A percentile compares a stretch with the other conserved stretches of the same genome.
These are phyloP conservation scores for Saccharomycopsis synnaedendra DNA, from an alignment of 805 yeast species.

Conservation along the genomic window DNA sequence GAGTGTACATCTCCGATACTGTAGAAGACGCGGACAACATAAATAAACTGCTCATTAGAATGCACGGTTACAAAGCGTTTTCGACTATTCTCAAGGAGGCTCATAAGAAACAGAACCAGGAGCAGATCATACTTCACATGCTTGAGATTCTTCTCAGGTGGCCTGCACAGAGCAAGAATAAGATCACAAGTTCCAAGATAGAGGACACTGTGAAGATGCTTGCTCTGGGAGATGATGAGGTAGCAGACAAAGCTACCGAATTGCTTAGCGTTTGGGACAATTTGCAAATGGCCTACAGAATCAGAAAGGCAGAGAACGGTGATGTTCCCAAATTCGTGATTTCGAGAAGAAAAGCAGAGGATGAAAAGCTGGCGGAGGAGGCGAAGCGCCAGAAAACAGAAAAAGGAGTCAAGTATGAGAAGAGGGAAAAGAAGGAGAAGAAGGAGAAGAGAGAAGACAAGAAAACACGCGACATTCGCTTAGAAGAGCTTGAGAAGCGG, in stretches of 20 bases:
- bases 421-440: conserved; percentile 19
- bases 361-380: conserved; percentile 2
- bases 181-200: conserved; percentile 62
- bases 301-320: conserved; percentile 45
- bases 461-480: background rate
- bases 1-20: conserved; percentile 47
- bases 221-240: conserved; percentile 16
- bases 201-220: conserved; percentile 48
- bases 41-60: conserved; percentile 49
- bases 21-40: conserved; percentile 24
- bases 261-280: conserved; percentile 60
- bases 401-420: conserved; percentile 17
- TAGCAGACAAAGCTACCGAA: background rate
- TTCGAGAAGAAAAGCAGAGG: conserved; percentile 18
- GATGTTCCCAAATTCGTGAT: conserved; percentile 10
- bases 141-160: conserved; percentile 48
- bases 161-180: conserved; percentile 68
- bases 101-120: background rate
- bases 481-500: background rate
- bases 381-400: background rate
- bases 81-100: conserved; percentile 40
- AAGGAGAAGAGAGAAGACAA: background rate
- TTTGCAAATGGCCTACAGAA: conserved; percentile 74
- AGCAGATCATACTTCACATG: conserved; percentile 24
- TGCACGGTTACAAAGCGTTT: conserved; percentile 82